Conservation (phyloP, 2,329 filamentous ascomycete genomes). For the Fusarium sp. region DNA sequence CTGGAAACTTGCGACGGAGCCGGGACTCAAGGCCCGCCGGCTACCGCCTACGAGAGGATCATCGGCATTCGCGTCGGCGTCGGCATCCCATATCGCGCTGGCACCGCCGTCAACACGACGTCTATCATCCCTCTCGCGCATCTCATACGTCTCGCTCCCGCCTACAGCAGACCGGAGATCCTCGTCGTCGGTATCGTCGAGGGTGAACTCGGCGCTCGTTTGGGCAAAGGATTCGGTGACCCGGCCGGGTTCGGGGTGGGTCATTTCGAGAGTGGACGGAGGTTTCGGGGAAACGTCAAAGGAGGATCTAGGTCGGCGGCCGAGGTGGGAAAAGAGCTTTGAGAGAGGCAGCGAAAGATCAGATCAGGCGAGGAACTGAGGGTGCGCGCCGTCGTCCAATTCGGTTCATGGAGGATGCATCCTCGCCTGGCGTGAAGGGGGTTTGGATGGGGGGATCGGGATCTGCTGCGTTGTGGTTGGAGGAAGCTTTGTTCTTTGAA, state of each 20-base stretch:
- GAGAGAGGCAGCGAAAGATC: slow-evolving; percentile 2
- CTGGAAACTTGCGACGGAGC: slow-evolving; percentile 50
- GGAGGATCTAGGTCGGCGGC: background rate
- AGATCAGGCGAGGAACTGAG: background rate
- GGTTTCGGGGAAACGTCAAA: background rate
- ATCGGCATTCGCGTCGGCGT: slow-evolving; percentile 33
- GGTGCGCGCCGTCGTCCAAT: slow-evolving; percentile 22
- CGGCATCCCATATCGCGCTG: slow-evolving; percentile 33
- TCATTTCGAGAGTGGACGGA: slow-evolving; percentile 33
- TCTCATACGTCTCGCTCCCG: slow-evolving; percentile 47
- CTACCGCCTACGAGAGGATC: slow-evolving; percentile 37
- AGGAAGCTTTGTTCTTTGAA: background rate
- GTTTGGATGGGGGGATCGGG: background rate
- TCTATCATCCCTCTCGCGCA: slow-evolving; percentile 38
- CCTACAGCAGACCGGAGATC: slow-evolving; percentile 48
- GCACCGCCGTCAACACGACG: slow-evolving; percentile 10
- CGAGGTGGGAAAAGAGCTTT: background rate
- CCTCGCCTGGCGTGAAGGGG: slow-evolving; percentile 8
- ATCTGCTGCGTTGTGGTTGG: background rate
- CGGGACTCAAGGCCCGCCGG: slow-evolving; percentile 35
- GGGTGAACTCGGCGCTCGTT: slow-evolving; percentile 50
- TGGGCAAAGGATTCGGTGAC: slow-evolving; percentile 51
- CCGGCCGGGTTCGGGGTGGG: slow-evolving; percentile 35
- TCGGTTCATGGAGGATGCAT: slow-evolving; percentile 20
- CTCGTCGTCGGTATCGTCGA: slow-evolving; percentile 49